phyloP scores from a whole-genome alignment of 1,139 yeast species.

The Zygosaccharomyces pseudobailii region DNA sequence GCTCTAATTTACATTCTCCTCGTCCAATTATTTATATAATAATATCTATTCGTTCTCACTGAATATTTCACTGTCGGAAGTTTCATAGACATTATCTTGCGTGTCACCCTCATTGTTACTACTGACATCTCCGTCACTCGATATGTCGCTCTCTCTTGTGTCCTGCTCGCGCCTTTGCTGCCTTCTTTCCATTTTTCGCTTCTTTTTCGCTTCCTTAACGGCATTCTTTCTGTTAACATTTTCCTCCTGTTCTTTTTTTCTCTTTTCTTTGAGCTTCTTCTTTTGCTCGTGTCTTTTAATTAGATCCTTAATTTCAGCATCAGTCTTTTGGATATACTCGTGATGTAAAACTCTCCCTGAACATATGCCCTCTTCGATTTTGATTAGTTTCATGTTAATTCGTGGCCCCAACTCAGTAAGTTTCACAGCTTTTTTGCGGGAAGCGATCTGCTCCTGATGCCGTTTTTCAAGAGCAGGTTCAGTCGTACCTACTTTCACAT shows the following conservation, averaged over 20 bases:
- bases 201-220: constrained; percentile 65
- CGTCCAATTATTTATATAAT: neutral
- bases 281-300: constrained; percentile 65
- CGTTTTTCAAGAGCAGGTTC: constrained; percentile 18
- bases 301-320: constrained; percentile 53
- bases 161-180: constrained; percentile 36
- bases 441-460: constrained; percentile 21
- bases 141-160: constrained; percentile 24
- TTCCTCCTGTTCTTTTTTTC: constrained; percentile 74
- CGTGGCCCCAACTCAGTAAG: constrained; percentile 94
- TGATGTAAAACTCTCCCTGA: constrained; percentile 87
- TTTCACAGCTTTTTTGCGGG: constrained; percentile 80
- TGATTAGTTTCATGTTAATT: constrained; percentile 64
- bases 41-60: constrained; percentile 36
- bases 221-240: constrained; percentile 75
- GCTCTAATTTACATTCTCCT: constrained; percentile 9
- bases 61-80: constrained; percentile 40
- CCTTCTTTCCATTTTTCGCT: constrained; percentile 61
- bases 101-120: constrained; percentile 20
- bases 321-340: constrained; percentile 57
- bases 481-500: constrained; percentile 24
- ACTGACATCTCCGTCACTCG: constrained; percentile 18
- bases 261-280: constrained; percentile 58
- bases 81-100: constrained; percentile 40
- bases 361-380: constrained; percentile 89